phyloP scores from a whole-genome alignment of 257 asterid species.

The Gardenia jasminoides region DNA sequence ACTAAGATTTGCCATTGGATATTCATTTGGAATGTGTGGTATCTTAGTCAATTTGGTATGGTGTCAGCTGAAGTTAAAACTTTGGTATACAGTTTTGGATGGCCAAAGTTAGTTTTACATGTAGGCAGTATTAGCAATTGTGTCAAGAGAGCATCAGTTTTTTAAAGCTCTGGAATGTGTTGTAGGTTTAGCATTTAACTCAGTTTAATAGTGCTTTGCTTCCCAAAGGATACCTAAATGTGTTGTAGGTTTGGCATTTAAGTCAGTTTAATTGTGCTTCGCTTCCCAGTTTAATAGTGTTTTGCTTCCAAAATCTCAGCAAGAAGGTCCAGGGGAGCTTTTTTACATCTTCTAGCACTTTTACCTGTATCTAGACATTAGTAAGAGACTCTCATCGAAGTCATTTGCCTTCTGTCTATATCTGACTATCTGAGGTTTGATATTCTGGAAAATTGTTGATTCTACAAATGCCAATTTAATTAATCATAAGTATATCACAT shows the following conservation, averaged over 20 bases:
- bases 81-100: not conserved
- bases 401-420: not conserved
- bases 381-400: not conserved
- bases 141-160: not conserved
- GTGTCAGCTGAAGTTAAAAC: not conserved
- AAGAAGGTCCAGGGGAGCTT: not conserved
- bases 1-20: not conserved
- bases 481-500: too few relatives aligned
- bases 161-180: not conserved
- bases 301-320: too few relatives aligned
- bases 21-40: not conserved
- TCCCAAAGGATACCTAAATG: not conserved
- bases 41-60: not conserved
- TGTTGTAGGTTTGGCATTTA: not conserved
- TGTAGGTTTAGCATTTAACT: not conserved
- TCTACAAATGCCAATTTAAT: not conserved
- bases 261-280: not conserved
- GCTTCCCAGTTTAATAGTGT: too few relatives aligned
- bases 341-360: not conserved
- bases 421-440: not conserved
- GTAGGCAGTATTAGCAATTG: not conserved
- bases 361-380: not conserved
- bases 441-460: not conserved
- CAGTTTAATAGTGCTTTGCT: not conserved
- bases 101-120: not conserved